Base-by-base conservation (phyloP, 805 yeast species). In the Wickerhamiella azymoides region DNA sequence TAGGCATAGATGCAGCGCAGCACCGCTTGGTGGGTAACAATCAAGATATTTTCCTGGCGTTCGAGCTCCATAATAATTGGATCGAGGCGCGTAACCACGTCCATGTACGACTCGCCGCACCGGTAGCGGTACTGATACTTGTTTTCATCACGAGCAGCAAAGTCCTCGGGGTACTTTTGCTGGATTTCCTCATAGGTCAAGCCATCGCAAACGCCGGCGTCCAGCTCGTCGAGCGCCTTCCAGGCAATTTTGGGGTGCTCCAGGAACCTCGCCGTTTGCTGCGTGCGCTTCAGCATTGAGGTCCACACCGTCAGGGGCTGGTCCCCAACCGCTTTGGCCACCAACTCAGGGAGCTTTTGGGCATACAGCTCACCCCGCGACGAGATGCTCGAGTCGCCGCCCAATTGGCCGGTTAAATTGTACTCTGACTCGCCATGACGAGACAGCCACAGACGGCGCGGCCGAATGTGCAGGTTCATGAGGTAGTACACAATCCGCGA, bases 31-130 rank as follows among this genome's bases (percentile, higher is more conserved):
- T 92, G 99, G 3, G 98, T 92, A 37, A 92, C 92, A 49, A 92
- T 89, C 60, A 92, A 70, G 43, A 92, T 86, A 62, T 92, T 88
- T 57, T 92, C 97, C 64, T 89, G 97, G 49, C 96, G 79, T 65
- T 92, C 99, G 52, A 92, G 72, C 63, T 92, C 98, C 98, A 92
- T 92, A 50, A 92, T 92, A 53, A 92, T 86, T 5, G 99, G 99
- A 61, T 92, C 99, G 47, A 92, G 70, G 47, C 99, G 71, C 37
- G 88, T 81, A 39, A 89, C 96, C 36, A 92, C 94, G 57, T 92
- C 99, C 48, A 95, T 74, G 63, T 92, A 92, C 4, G 94, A 82
- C 64, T 92, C 99, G 39, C 99, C 99, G 10, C 97, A 97, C 37
- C 96, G 75, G 63, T 92, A 92, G 45, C 98, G 73, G 64, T 92